Evolutionary conservation across 148 eudicot genomes (phyloP).

Genomic region (Simmondsia chinensis): DNA sequence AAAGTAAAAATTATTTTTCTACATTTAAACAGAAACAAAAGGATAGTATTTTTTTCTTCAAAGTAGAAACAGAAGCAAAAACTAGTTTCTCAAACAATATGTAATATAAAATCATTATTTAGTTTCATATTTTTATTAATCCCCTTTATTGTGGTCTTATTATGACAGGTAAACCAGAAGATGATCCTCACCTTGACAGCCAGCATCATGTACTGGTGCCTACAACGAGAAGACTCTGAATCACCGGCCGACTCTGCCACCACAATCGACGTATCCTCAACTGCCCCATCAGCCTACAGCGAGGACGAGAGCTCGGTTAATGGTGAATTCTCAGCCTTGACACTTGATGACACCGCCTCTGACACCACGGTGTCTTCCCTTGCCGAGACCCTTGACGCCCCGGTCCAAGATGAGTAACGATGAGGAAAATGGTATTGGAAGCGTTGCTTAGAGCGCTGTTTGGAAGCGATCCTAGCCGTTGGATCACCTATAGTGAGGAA

Average conservation of each 20-base stretch:
- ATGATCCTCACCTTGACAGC: constrained; percentile 85
- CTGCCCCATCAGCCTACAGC: constrained; percentile 40
- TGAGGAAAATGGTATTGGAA: too few species aligned
- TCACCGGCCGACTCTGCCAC: constrained; percentile 33
- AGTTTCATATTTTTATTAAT: too few species aligned
- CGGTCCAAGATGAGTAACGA: too few species aligned
- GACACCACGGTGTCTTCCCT: constrained; percentile 41
- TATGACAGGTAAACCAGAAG: constrained; percentile 64
- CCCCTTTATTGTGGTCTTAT: neutral
- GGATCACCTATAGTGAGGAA: too few species aligned
- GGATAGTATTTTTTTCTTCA: too few species aligned
- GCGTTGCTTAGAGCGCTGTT: too few species aligned
- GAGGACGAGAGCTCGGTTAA: constrained; percentile 54
- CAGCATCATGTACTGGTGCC: constrained; percentile 91
- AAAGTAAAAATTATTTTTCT: too few species aligned
- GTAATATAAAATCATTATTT: too few species aligned
- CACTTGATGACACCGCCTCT: constrained; percentile 51
- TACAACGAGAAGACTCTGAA: constrained; percentile 64
- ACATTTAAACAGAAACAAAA: too few species aligned
- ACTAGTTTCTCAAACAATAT: too few species aligned
- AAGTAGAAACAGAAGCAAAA: too few species aligned
- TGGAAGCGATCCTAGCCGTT: too few species aligned
- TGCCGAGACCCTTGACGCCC: constrained; percentile 23
- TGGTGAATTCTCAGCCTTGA: constrained; percentile 50
- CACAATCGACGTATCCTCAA: constrained; percentile 49